Percentiles rank a stretch among this genome's conserved stretches.
These are phyloP conservation scores for Aspergillaceae sp. DNA, from an alignment of 2,329 filamentous ascomycete species.

Conservation along the genomic window DNA sequence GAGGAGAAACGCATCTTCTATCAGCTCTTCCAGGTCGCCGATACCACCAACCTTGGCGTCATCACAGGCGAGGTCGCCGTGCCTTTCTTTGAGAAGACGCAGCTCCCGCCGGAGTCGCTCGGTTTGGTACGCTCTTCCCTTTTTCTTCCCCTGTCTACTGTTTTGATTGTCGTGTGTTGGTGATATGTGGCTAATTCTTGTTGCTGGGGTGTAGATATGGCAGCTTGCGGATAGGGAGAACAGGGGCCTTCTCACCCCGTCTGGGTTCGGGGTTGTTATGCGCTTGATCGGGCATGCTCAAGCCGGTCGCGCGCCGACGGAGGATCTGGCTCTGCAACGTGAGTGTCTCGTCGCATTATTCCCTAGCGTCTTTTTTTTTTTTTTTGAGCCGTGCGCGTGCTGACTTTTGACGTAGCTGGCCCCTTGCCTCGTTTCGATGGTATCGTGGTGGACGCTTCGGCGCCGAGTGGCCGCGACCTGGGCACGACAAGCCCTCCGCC, in stretches of 20 bases:
- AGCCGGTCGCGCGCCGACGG: slow-evolving; percentile 69
- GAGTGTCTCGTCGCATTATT: slow-evolving; percentile 18
- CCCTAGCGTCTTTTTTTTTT: too few species aligned
- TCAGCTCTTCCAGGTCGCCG: slow-evolving; percentile 86
- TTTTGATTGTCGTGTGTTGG: background rate
- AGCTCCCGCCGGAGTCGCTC: slow-evolving; percentile 72
- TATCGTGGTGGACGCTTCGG: slow-evolving; percentile 42
- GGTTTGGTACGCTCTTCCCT: slow-evolving; percentile 63
- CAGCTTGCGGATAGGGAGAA: slow-evolving; percentile 97
- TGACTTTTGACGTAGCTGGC: slow-evolving; percentile 42
- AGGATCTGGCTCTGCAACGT: slow-evolving; percentile 74
- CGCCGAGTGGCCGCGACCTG: slow-evolving; percentile 42
- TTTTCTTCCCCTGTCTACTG: background rate
- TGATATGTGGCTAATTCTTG: background rate
- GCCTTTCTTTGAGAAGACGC: slow-evolving; percentile 95
- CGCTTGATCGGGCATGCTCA: slow-evolving; percentile 94
- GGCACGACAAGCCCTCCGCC: slow-evolving; percentile 36
- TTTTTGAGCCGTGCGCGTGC: too few species aligned
- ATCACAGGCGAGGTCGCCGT: slow-evolving; percentile 94
- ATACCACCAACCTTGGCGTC: slow-evolving; percentile 83
- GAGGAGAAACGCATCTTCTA: slow-evolving; percentile 93
- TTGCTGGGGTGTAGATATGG: slow-evolving; percentile 65
- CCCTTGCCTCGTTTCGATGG: slow-evolving; percentile 92
- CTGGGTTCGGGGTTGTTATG: slow-evolving; percentile 87
- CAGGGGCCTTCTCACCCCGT: slow-evolving; percentile 80